Percentiles rank a stretch among this genome's conserved stretches.
phyloP scores from a whole-genome alignment of 768 basidiomycete genomes.

The Rhizopogon salebrosus region DNA sequence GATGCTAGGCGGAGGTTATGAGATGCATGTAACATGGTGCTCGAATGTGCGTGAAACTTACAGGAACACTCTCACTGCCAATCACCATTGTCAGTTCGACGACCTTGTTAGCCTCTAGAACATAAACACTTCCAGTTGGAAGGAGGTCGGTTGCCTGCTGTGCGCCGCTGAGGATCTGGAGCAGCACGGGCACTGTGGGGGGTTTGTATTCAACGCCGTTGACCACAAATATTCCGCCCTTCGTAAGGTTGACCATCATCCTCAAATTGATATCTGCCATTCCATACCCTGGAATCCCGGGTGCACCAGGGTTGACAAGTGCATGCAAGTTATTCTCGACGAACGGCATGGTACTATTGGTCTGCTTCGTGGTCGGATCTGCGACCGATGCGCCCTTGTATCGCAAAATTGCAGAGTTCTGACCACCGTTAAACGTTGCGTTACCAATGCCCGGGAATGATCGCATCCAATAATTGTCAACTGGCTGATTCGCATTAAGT shows the following conservation, averaged over 20 bases:
- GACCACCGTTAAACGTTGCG: constrained; percentile 29
- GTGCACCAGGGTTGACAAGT: constrained; percentile 25
- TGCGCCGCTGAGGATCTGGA: constrained; percentile 40
- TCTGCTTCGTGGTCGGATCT: constrained; percentile 40
- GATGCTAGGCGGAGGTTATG: too few species aligned
- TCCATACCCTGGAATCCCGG: constrained; percentile 33
- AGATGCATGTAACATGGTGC: too few species aligned
- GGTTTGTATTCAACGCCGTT: too few species aligned
- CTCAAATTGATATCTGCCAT: constrained; percentile 37
- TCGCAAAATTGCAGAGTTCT: constrained; percentile 51
- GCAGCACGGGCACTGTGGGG: constrained; percentile 35
- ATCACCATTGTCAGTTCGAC: constrained; percentile 15
- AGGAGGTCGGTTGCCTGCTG: constrained; percentile 21
- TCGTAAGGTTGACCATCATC: too few species aligned
- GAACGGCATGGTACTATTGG: constrained; percentile 23
- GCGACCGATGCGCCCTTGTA: constrained; percentile 36
- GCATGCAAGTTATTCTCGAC: constrained; percentile 25
- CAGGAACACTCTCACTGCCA: too few species aligned
- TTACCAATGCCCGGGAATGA: constrained; percentile 28
- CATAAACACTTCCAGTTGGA: constrained; percentile 19
- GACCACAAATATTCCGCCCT: too few species aligned
- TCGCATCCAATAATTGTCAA: constrained; percentile 45
- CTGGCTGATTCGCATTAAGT: constrained; percentile 24
- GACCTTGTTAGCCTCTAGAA: constrained; percentile 22
- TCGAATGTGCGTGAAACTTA: too few species aligned